Conservation (phyloP, 495 filamentous ascomycete genomes). For the Massariosphaeria phaeospora region DNA sequence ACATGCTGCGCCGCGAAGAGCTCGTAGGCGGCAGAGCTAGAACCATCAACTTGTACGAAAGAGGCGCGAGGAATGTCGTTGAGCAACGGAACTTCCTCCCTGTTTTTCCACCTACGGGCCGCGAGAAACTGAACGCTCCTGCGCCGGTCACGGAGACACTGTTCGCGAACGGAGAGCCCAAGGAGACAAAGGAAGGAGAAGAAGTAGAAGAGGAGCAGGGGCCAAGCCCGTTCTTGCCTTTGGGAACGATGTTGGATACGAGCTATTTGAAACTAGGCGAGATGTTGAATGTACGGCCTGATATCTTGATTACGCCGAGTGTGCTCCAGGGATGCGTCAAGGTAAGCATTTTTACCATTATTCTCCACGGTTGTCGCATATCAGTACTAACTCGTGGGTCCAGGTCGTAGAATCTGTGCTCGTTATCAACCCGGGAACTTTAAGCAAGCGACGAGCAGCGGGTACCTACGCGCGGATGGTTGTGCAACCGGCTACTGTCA, state of each 20-base stretch:
- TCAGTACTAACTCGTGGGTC: not conserved
- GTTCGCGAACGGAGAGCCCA: not conserved
- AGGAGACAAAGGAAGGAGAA: not conserved
- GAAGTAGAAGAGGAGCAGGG: conserved; percentile 39
- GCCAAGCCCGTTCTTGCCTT: conserved; percentile 44
- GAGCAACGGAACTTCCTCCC: conserved; percentile 89
- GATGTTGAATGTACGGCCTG: conserved; percentile 76
- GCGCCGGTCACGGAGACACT: conserved; percentile 13
- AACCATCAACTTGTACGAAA: conserved; percentile 57
- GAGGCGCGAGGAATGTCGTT: conserved; percentile 67
- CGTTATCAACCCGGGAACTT: conserved; percentile 78
- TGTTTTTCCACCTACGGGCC: conserved; percentile 70
- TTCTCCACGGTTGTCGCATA: not conserved
- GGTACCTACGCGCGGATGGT: conserved; percentile 78
- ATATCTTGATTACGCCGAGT: conserved; percentile 81
- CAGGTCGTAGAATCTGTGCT: conserved; percentile 82
- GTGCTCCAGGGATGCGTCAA: conserved; percentile 79
- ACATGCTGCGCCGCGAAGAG: conserved; percentile 73
- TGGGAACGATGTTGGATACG: conserved; percentile 72
- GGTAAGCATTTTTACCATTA: conserved; percentile 51
- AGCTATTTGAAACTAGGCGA: conserved; percentile 86
- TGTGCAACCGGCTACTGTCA: conserved; percentile 58
- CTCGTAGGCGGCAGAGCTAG: conserved; percentile 54
- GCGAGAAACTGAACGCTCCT: conserved; percentile 47
- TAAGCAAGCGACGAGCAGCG: conserved; percentile 74